Evolutionary conservation across 331 rosid species (phyloP).

Genomic region (Acacia concinna): DNA sequence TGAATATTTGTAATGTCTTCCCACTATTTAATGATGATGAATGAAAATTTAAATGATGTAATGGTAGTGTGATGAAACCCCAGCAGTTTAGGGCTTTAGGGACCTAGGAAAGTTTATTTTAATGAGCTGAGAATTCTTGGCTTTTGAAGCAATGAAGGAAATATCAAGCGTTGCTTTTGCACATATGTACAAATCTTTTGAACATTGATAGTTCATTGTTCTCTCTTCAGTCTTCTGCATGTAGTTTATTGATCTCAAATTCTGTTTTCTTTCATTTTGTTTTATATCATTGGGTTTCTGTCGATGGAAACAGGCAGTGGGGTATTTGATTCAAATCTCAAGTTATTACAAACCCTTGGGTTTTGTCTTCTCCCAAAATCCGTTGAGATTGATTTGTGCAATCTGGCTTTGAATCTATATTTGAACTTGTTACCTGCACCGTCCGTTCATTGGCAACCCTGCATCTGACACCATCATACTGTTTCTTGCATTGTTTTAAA

Average conservation of each 20-base stretch:
- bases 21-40: neutral
- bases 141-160: neutral
- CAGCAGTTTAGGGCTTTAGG: neutral
- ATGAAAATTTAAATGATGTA: neutral
- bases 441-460: neutral
- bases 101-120: neutral
- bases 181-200: neutral
- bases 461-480: neutral
- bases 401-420: neutral
- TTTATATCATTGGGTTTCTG: neutral
- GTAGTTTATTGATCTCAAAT: neutral
- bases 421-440: neutral
- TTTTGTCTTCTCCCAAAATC: neutral
- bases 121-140: neutral
- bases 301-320: neutral
- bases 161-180: neutral
- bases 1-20: neutral
- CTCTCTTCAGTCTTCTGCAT: neutral
- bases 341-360: neutral
- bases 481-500: too few relatives aligned
- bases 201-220: neutral
- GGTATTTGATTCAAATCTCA: neutral
- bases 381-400: neutral
- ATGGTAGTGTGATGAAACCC: neutral
- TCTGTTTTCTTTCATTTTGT: neutral